A percentile compares a stretch with the other conserved stretches of the same genome.
Evolutionary conservation across 768 basidiomycete species (phyloP).

Genomic region (Ephemerocybe angulata): DNA sequence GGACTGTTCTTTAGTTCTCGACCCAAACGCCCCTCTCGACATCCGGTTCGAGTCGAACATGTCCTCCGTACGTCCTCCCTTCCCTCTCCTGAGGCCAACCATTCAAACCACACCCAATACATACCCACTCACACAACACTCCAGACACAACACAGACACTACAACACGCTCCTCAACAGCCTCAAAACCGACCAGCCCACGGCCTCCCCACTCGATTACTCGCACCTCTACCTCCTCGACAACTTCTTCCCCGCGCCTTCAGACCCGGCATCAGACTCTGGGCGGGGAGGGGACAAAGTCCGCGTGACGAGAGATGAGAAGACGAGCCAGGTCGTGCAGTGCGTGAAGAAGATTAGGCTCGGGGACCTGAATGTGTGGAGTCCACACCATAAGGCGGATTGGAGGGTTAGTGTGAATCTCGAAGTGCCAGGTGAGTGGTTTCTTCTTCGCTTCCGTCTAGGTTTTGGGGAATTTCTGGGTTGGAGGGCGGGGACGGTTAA

Average conservation of each 20-base stretch:
- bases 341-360: slow-evolving; percentile 76
- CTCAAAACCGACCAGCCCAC: slow-evolving; percentile 53
- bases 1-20: too few species aligned
- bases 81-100: too few species aligned
- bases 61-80: too few species aligned
- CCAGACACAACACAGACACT: slow-evolving; percentile 83
- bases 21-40: too few species aligned
- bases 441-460: background rate
- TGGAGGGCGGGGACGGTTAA: too few species aligned
- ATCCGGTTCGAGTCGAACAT: too few species aligned
- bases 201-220: slow-evolving; percentile 63
- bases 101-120: too few species aligned
- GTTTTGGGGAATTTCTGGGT: too few species aligned
- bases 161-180: slow-evolving; percentile 82
- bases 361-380: slow-evolving; percentile 85
- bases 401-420: slow-evolving; percentile 89
- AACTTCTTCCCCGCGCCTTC: slow-evolving; percentile 55
- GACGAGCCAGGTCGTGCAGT: slow-evolving; percentile 57
- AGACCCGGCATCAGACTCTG: slow-evolving; percentile 18
- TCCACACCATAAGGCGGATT: slow-evolving; percentile 82
- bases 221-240: slow-evolving; percentile 76
- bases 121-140: background rate
- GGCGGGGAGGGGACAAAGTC: slow-evolving; percentile 53
- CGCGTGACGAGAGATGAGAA: slow-evolving; percentile 84
- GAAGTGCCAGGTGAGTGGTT: slow-evolving; percentile 74